Evolutionary conservation across 805 yeast species (phyloP).

Genomic region (Candida easanensis): DNA sequence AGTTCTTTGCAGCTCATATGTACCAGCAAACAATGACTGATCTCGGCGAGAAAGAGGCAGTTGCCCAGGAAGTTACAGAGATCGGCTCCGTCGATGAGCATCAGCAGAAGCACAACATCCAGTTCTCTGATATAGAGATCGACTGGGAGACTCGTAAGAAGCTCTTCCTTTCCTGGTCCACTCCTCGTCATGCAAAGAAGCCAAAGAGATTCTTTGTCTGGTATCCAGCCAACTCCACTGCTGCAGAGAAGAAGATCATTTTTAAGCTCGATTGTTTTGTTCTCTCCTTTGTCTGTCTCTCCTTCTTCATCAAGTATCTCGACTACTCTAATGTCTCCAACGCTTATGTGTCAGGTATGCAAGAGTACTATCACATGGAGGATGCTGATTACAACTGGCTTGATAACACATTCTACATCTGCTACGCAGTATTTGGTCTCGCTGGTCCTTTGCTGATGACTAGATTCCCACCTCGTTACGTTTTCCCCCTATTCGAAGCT

Average conservation of each 20-base stretch:
- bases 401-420: conserved; percentile 12
- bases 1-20: no score
- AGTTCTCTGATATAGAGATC: conserved; percentile 2
- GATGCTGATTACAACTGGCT: conserved; percentile 15
- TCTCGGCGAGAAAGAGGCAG: neutral
- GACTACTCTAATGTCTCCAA: conserved; percentile 32
- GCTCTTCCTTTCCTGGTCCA: conserved; percentile 16
- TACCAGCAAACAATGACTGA: no score
- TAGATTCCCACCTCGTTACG: conserved; percentile 7
- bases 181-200: conserved; percentile 13
- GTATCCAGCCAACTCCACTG: conserved; percentile 18
- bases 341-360: conserved; percentile 59
- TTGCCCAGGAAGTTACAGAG: neutral
- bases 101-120: neutral
- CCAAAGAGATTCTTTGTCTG: conserved; percentile 20
- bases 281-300: conserved; percentile 18
- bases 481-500: conserved; percentile 10
- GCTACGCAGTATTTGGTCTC: conserved; percentile 10
- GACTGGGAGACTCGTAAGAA: conserved; percentile 7
- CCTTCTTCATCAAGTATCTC: conserved; percentile 20
- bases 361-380: conserved; percentile 44
- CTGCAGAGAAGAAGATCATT: conserved; percentile 15
- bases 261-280: conserved; percentile 19
- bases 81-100: conserved; percentile 2
- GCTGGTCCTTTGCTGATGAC: conserved; percentile 12